These are phyloP conservation scores for Hypericum androsaemum DNA, from an alignment of 345 rosid genomes.

Conservation along the genomic window DNA sequence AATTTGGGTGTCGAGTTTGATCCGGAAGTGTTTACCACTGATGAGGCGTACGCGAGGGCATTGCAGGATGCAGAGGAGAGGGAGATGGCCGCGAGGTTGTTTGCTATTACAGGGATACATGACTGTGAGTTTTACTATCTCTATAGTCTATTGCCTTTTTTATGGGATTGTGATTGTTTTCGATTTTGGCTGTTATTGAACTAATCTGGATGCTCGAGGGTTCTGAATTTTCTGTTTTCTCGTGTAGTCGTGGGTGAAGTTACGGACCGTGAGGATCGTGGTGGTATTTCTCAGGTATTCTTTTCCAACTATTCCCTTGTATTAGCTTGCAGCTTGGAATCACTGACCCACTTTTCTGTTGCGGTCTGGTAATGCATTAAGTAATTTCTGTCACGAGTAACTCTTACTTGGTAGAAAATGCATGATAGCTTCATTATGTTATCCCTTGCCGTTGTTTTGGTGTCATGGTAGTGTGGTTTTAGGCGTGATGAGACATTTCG, in stretches of 20 bases:
- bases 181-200: background rate
- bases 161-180: background rate
- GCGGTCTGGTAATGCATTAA: too few relatives aligned
- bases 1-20: slow-evolving; percentile 51
- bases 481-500: too few relatives aligned
- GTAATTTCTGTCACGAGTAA: too few relatives aligned
- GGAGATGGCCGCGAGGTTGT: slow-evolving; percentile 67
- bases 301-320: too few relatives aligned
- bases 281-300: slow-evolving; percentile 51
- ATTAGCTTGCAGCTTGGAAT: too few relatives aligned
- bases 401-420: too few relatives aligned
- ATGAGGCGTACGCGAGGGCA: slow-evolving; percentile 89
- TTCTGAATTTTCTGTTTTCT: slow-evolving; percentile 10
- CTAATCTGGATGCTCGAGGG: background rate
- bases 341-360: too few relatives aligned
- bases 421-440: too few relatives aligned
- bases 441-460: too few relatives aligned
- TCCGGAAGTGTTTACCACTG: slow-evolving; percentile 49
- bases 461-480: too few relatives aligned
- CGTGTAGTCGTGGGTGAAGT: slow-evolving; percentile 37
- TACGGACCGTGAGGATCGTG: slow-evolving; percentile 47
- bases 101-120: slow-evolving; percentile 60
- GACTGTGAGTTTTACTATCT: slow-evolving; percentile 35
- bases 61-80: slow-evolving; percentile 91
- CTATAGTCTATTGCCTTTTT: background rate